Evolutionary conservation across 768 basidiomycete genomes (phyloP).

Genomic region (Tylopilus subfusipes): DNA sequence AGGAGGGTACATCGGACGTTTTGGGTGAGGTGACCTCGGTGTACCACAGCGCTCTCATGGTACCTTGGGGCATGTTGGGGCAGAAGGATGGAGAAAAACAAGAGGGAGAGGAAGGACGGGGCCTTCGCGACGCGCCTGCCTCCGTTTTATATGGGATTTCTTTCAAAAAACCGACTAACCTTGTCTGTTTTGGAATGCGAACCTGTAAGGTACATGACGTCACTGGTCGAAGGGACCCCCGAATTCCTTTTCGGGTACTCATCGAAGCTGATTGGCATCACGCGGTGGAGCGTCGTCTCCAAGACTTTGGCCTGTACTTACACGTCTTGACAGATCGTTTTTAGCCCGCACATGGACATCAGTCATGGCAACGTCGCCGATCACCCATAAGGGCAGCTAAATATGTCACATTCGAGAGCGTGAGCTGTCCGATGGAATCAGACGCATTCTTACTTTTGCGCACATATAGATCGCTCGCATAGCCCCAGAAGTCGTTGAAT

Average conservation of each 20-base stretch:
- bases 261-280: conserved; percentile 3
- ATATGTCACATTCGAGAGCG: conserved; percentile 49
- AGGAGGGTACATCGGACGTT: not conserved
- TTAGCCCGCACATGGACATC: no score
- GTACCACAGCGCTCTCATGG: conserved; percentile 77
- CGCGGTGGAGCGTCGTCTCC: conserved; percentile 3
- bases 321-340: no score
- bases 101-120: conserved; percentile 3
- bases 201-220: conserved; percentile 24
- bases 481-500: conserved; percentile 83
- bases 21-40: conserved; percentile 43
- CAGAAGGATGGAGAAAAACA: not conserved
- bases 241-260: conserved; percentile 8
- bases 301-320: not conserved
- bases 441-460: not conserved
- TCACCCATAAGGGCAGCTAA: conserved; percentile 32
- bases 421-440: conserved; percentile 24
- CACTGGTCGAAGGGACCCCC: conserved; percentile 6
- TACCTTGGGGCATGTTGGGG: conserved; percentile 50
- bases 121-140: not conserved
- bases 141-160: conserved; percentile 24
- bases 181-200: conserved; percentile 23
- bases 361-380: no score
- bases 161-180: no score
- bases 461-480: conserved; percentile 67